These are phyloP conservation scores for Hagleromyces aurorensis DNA, from an alignment of 805 yeast species.

Conservation along the genomic window DNA sequence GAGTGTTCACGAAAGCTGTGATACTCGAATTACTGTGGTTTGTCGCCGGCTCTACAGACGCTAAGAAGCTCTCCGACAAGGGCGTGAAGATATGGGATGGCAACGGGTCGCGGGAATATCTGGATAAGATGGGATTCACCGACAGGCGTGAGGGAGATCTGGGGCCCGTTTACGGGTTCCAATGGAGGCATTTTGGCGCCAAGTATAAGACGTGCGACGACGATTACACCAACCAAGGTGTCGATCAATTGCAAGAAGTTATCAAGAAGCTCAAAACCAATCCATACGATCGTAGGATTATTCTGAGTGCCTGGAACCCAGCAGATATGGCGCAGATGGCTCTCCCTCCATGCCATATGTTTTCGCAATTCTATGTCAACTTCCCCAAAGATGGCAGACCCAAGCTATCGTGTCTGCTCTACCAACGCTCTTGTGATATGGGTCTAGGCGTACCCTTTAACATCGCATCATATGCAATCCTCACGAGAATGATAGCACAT, in stretches of 20 bases:
- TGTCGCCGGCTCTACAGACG: slow-evolving; percentile 82
- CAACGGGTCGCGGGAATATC: slow-evolving; percentile 86
- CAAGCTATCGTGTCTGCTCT: slow-evolving; percentile 75
- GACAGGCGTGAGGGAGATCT: slow-evolving; percentile 86
- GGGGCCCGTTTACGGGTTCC: slow-evolving; percentile 98
- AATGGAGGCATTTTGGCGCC: slow-evolving; percentile 99
- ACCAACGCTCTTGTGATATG: slow-evolving; percentile 98
- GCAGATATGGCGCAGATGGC: slow-evolving; percentile 94
- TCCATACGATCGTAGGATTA: slow-evolving; percentile 92
- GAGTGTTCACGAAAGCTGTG: slow-evolving; percentile 83
- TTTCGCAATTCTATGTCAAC: slow-evolving; percentile 89
- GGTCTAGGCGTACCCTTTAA: slow-evolving; percentile 99
- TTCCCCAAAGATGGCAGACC: slow-evolving; percentile 61
- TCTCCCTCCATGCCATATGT: slow-evolving; percentile 95
- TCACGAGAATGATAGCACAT: slow-evolving; percentile 92
- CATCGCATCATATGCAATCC: slow-evolving; percentile 90
- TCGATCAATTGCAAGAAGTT: slow-evolving; percentile 78
- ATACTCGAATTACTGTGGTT: slow-evolving; percentile 92
- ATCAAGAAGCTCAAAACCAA: slow-evolving; percentile 73
- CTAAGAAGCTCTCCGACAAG: slow-evolving; percentile 62
- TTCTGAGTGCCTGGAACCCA: slow-evolving; percentile 97
- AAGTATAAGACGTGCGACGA: slow-evolving; percentile 78
- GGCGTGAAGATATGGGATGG: slow-evolving; percentile 99
- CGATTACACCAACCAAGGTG: slow-evolving; percentile 82
- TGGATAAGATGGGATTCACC: slow-evolving; percentile 74